Evolutionary conservation across 2,329 filamentous ascomycete genomes (phyloP).

Genomic region (Aspergillus carbonarius): DNA sequence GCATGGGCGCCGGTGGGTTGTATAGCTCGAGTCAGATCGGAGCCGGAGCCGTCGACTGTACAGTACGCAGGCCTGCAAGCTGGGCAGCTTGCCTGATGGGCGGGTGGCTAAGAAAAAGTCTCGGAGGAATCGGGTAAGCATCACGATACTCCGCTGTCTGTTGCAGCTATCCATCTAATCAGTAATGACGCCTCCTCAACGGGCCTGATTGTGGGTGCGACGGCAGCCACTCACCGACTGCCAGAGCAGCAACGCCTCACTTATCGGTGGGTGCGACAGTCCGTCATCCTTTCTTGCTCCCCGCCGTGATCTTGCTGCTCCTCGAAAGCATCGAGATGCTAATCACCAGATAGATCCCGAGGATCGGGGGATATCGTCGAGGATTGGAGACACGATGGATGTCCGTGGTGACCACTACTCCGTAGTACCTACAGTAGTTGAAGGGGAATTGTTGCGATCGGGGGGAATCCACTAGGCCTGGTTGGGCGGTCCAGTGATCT

Average conservation of each 20-base stretch:
- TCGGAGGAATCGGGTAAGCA: not conserved
- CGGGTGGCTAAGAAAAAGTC: not conserved
- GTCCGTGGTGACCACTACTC: not conserved
- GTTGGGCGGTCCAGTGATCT: slow-evolving; percentile 11
- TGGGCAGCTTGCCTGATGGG: not conserved
- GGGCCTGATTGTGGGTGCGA: not conserved
- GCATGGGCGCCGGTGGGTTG: not conserved
- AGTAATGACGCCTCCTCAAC: not conserved
- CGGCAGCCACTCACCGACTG: slow-evolving; percentile 16
- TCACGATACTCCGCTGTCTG: not conserved
- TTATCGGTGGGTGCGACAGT: slow-evolving; percentile 13
- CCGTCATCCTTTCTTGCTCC: not conserved
- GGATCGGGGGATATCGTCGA: not conserved
- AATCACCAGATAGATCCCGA: not conserved
- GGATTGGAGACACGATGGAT: not conserved
- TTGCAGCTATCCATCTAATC: not conserved
- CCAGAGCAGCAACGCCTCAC: slow-evolving; percentile 24
- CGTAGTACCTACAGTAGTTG: too few species aligned
- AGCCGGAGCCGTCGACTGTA: not conserved
- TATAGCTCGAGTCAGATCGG: not conserved
- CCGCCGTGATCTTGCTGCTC: too few species aligned
- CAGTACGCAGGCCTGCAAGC: not conserved
- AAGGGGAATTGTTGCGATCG: not conserved
- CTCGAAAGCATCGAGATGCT: not conserved
- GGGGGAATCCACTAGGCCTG: not conserved